Conservation (phyloP, 257 asterid genomes). For the Solanum dulcamara region DNA sequence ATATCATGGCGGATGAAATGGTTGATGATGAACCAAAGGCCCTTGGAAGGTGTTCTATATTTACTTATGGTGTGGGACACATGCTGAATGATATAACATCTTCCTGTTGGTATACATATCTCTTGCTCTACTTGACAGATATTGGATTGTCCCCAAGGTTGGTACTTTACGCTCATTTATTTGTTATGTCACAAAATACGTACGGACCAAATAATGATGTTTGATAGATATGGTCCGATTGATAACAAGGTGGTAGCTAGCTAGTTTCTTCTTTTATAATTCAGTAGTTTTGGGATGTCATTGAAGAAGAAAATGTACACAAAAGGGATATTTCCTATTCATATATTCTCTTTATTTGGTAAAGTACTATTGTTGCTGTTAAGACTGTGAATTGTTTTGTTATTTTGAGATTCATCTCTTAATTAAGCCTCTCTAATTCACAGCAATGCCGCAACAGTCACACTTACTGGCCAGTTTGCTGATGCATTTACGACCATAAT, state of each 20-base stretch:
- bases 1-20: slow-evolving; percentile 16
- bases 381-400: not conserved
- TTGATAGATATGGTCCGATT: no score
- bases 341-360: no score
- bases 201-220: not conserved
- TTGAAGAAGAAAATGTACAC: no score
- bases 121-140: slow-evolving; percentile 73
- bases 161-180: not conserved
- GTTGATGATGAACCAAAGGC: slow-evolving; percentile 32
- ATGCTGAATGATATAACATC: slow-evolving; percentile 89
- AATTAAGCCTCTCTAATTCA: slow-evolving; percentile 3
- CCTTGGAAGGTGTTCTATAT: slow-evolving; percentile 42
- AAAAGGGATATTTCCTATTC: no score
- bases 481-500: slow-evolving; percentile 75
- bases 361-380: not conserved
- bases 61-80: slow-evolving; percentile 81
- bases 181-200: not conserved
- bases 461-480: slow-evolving; percentile 82
- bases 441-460: slow-evolving; percentile 77
- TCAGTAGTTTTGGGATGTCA: no score
- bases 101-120: slow-evolving; percentile 98
- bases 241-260: no score
- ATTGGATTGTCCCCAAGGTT: slow-evolving; percentile 86
- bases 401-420: not conserved
- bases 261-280: no score